Percentiles rank a stretch among this genome's conserved stretches.
Evolutionary conservation across 306 rosid genomes (phyloP).

Genomic region (Pterocarpus macrocarpus): DNA sequence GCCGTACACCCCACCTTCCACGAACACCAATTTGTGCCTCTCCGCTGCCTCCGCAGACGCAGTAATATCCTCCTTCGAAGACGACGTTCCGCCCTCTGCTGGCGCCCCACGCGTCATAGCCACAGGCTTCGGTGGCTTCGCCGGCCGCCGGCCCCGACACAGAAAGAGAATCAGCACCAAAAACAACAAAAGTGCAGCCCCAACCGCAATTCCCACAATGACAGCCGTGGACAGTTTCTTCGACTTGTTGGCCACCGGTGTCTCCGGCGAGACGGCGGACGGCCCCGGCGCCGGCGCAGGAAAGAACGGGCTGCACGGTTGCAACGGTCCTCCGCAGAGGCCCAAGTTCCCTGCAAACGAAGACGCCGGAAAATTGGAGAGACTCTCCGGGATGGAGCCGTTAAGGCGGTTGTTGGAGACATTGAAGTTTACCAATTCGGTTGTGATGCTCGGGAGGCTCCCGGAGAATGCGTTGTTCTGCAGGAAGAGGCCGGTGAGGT

Average conservation of each 20-base stretch:
- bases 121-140: constrained; percentile 41
- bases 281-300: constrained; percentile 69
- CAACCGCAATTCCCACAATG: constrained; percentile 65
- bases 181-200: constrained; percentile 41
- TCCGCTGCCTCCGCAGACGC: constrained; percentile 69
- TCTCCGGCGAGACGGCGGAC: constrained; percentile 13
- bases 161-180: constrained; percentile 53
- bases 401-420: constrained; percentile 74
- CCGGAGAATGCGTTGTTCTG: constrained; percentile 68
- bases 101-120: constrained; percentile 26
- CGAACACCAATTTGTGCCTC: constrained; percentile 74
- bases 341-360: constrained; percentile 66
- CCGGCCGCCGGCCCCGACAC: constrained; percentile 56
- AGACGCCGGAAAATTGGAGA: constrained; percentile 49
- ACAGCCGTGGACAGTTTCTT: constrained; percentile 70
- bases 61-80: constrained; percentile 80
- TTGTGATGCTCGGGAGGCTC: constrained; percentile 53
- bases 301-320: constrained; percentile 67
- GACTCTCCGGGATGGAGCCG: constrained; percentile 69
- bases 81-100: constrained; percentile 72
- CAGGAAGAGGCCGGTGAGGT: constrained; percentile 59
- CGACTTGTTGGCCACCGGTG: constrained; percentile 45
- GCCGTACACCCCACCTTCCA: constrained; percentile 69
- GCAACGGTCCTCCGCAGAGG: constrained; percentile 70
- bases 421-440: constrained; percentile 42